These are phyloP conservation scores for Plenodomus tracheiphilus DNA, from an alignment of 2,329 filamentous ascomycete species.

Conservation along the genomic window DNA sequence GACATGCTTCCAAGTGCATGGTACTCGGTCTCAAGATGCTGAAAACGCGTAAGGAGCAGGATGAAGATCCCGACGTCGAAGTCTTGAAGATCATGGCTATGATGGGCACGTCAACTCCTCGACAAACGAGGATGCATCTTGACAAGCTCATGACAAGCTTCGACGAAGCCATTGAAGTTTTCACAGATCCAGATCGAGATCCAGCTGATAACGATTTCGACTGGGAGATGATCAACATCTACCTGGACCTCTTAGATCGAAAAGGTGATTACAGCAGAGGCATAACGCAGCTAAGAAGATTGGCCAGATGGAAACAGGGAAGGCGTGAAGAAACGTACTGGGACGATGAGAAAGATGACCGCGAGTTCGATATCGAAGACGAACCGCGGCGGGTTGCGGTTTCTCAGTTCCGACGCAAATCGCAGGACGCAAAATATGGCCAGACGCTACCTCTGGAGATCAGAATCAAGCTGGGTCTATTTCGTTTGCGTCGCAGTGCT, in stretches of 20 bases:
- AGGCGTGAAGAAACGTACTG: constrained; percentile 75
- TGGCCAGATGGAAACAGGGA: constrained; percentile 82
- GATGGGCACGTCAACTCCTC: constrained; percentile 56
- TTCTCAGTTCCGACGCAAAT: constrained; percentile 62
- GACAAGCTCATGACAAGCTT: constrained; percentile 56
- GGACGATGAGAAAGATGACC: constrained; percentile 75
- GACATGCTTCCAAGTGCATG: constrained; percentile 38
- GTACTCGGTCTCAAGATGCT: constrained; percentile 57
- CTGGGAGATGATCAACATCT: constrained; percentile 87
- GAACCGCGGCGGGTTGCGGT: constrained; percentile 66
- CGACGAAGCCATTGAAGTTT: constrained; percentile 53
- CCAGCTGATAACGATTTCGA: constrained; percentile 53
- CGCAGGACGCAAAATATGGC: constrained; percentile 67
- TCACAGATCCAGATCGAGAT: constrained; percentile 49
- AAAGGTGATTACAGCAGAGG: constrained; percentile 66
- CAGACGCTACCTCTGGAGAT: constrained; percentile 77
- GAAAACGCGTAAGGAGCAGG: constrained; percentile 52
- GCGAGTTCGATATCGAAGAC: constrained; percentile 83
- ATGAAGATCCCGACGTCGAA: constrained; percentile 49
- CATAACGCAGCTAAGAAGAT: constrained; percentile 67
- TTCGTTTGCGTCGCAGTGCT: constrained; percentile 72
- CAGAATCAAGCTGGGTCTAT: constrained; percentile 79
- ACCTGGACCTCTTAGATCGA: constrained; percentile 76
- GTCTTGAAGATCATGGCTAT: constrained; percentile 61
- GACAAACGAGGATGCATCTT: constrained; percentile 51